Conservation (phyloP, 345 rosid genomes). For the Clausena lansium region DNA sequence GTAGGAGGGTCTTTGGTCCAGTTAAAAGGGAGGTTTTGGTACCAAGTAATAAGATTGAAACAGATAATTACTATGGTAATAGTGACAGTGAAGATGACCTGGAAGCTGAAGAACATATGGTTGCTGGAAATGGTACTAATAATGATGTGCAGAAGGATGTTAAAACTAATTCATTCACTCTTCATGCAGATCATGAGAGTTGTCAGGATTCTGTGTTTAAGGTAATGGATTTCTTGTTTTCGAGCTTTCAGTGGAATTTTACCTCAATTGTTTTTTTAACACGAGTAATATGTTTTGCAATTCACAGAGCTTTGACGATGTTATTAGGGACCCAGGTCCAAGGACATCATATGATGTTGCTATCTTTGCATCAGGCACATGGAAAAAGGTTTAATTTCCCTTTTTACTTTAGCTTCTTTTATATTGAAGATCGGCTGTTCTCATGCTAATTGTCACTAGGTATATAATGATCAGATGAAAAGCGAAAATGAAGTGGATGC, state of each 20-base stretch:
- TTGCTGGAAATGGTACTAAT: slow-evolving; percentile 24
- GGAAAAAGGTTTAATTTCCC: slow-evolving; percentile 64
- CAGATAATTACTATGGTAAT: slow-evolving; percentile 46
- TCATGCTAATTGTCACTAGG: not conserved
- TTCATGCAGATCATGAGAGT: slow-evolving; percentile 36
- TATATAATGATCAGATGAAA: slow-evolving; percentile 44
- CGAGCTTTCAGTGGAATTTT: not conserved
- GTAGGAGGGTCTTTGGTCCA: slow-evolving; percentile 82
- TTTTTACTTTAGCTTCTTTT: not conserved
- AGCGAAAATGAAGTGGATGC: slow-evolving; percentile 34
- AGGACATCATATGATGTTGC: slow-evolving; percentile 83
- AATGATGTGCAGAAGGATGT: slow-evolving; percentile 31
- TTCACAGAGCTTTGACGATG: slow-evolving; percentile 49
- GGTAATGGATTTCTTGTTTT: slow-evolving; percentile 36
- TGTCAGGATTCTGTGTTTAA: slow-evolving; percentile 36
- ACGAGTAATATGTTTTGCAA: slow-evolving; percentile 15
- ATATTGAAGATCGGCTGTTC: slow-evolving; percentile 7
- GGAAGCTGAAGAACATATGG: slow-evolving; percentile 37
- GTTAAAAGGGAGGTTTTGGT: slow-evolving; percentile 40
- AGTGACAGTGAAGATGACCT: slow-evolving; percentile 68
- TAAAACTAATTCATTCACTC: slow-evolving; percentile 24
- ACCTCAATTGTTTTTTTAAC: slow-evolving; percentile 1
- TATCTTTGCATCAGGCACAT: slow-evolving; percentile 61
- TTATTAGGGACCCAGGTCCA: slow-evolving; percentile 44
- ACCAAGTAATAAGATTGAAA: slow-evolving; percentile 32